Conservation (phyloP, 345 rosid genomes). For the Citrus unshiu region DNA sequence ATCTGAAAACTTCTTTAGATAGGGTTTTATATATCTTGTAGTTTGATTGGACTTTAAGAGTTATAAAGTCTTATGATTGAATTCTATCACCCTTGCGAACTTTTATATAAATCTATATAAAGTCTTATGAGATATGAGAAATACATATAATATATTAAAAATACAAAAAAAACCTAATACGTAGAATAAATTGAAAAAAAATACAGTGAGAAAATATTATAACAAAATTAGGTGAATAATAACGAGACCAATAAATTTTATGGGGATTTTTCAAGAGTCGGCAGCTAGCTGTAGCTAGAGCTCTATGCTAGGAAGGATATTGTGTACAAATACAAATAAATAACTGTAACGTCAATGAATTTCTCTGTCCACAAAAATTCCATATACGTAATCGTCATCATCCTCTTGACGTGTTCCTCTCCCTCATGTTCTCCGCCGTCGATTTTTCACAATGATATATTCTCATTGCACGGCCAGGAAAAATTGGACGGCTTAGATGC, state of each 20-base stretch:
- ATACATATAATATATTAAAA: too few species aligned
- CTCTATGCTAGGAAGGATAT: background rate
- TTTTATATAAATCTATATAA: too few species aligned
- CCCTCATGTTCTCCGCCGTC: slow-evolving; percentile 16
- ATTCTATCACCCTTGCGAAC: too few species aligned
- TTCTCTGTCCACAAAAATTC: slow-evolving; percentile 3
- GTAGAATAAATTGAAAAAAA: too few species aligned
- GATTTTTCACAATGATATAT: background rate
- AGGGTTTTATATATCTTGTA: too few species aligned
- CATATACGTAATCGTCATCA: slow-evolving; percentile 4
- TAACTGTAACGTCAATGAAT: background rate
- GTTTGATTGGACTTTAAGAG: too few species aligned
- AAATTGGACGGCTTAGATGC: slow-evolving; percentile 17
- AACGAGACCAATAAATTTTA: background rate
- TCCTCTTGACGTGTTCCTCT: slow-evolving; percentile 13
- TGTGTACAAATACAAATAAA: background rate
- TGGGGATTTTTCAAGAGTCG: background rate
- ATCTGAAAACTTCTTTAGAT: too few species aligned
- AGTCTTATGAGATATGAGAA: too few species aligned
- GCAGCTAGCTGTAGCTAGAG: background rate
- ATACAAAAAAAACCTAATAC: too few species aligned
- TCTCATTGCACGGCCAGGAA: background rate
- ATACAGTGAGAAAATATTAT: too few species aligned
- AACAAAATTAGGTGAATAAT: background rate
- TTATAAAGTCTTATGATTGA: too few species aligned